Evolutionary conservation across 495 filamentous ascomycete genomes (phyloP).

Genomic region (Xylaria grammica): DNA sequence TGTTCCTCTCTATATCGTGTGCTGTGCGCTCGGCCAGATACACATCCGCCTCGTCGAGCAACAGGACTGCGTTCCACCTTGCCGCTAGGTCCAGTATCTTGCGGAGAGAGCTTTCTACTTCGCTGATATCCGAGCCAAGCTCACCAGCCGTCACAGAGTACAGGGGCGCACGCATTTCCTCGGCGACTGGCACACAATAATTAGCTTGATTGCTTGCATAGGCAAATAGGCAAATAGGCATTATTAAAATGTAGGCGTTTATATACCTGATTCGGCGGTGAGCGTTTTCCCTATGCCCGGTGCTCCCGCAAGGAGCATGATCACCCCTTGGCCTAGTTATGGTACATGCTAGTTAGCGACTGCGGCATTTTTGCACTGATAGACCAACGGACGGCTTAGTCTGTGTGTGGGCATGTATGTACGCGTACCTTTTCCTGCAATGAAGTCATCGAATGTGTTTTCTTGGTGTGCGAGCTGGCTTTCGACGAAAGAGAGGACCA

Average conservation of each 20-base stretch:
- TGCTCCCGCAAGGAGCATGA: not conserved
- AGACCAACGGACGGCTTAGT: too few species aligned
- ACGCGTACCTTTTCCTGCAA: too few species aligned
- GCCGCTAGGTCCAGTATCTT: not conserved
- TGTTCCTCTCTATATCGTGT: not conserved
- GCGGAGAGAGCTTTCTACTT: not conserved
- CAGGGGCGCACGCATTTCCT: not conserved
- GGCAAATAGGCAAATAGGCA: too few species aligned
- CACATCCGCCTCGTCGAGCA: not conserved
- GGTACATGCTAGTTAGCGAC: too few species aligned
- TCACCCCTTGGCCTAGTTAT: too few species aligned
- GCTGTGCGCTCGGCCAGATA: not conserved
- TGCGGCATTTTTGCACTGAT: too few species aligned
- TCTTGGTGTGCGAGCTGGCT: too few species aligned
- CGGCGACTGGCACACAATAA: not conserved
- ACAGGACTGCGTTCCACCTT: not conserved
- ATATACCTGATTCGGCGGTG: not conserved
- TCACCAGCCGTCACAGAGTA: not conserved
- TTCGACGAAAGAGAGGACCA: too few species aligned
- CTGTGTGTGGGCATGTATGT: too few species aligned
- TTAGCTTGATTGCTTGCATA: too few species aligned
- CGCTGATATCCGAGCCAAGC: not conserved
- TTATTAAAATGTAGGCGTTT: too few species aligned
- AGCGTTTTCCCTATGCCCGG: not conserved
- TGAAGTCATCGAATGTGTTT: too few species aligned